These are phyloP conservation scores for Alternaria sp. DNA, from an alignment of 2,329 filamentous ascomycete genomes.

Conservation along the genomic window DNA sequence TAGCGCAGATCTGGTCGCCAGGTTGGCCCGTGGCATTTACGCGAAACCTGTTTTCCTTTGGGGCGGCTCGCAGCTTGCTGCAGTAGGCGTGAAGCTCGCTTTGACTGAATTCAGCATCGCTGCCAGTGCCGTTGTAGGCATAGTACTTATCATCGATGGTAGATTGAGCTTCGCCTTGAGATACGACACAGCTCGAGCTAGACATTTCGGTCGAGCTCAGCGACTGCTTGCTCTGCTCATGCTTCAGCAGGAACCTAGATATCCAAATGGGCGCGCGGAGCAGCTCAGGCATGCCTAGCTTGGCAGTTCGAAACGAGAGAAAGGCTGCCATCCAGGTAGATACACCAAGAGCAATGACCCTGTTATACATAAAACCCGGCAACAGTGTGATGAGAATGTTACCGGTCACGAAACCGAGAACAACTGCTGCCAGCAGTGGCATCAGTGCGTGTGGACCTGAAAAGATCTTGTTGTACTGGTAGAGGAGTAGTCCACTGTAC, in stretches of 20 bases:
- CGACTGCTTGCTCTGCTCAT: conserved; percentile 19
- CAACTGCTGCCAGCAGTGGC: conserved; percentile 57
- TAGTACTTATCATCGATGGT: conserved; percentile 47
- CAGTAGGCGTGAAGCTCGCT: conserved; percentile 60
- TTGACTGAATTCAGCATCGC: conserved; percentile 59
- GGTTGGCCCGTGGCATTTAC: conserved; percentile 53
- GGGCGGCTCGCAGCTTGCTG: conserved; percentile 53
- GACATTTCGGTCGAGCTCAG: conserved; percentile 27
- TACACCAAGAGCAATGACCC: conserved; percentile 58
- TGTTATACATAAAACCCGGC: conserved; percentile 55
- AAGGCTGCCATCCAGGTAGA: conserved; percentile 63
- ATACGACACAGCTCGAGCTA: conserved; percentile 37
- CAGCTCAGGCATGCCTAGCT: conserved; percentile 56
- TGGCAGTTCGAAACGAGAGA: conserved; percentile 58
- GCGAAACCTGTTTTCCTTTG: conserved; percentile 54
- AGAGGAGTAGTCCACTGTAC: conserved; percentile 63
- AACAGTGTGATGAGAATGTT: conserved; percentile 53
- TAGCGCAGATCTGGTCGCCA: conserved; percentile 55
- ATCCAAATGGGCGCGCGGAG: conserved; percentile 43
- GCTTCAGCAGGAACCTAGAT: conserved; percentile 24
- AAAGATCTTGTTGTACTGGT: conserved; percentile 61
- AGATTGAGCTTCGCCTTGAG: conserved; percentile 29
- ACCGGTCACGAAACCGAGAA: conserved; percentile 58
- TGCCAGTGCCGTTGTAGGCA: conserved; percentile 55
- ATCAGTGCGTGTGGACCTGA: conserved; percentile 59